phyloP scores from a whole-genome alignment of 1,139 yeast genomes.

The Insectozyma bohioensis region DNA sequence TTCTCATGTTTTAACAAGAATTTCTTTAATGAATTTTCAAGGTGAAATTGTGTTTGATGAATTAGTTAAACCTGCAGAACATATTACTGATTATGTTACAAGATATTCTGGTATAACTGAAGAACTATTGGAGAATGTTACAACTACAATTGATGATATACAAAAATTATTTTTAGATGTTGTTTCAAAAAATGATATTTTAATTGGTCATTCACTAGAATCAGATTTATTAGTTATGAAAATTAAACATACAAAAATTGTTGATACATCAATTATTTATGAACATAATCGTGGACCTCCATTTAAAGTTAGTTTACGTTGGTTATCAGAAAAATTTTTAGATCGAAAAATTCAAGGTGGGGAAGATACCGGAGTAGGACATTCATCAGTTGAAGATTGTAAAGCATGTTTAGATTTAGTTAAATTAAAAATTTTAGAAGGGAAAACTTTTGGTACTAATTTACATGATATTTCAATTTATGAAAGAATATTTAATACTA shows the following conservation, averaged over 20 bases:
- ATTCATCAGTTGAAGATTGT: slow-evolving; percentile 87
- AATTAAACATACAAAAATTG: slow-evolving; percentile 60
- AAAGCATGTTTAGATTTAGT: slow-evolving; percentile 75
- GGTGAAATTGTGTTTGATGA: slow-evolving; percentile 64
- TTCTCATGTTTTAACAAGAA: slow-evolving; percentile 73
- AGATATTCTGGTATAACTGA: slow-evolving; percentile 83
- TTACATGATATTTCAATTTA: slow-evolving; percentile 35
- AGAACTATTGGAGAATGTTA: slow-evolving; percentile 59
- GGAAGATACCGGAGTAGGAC: slow-evolving; percentile 58
- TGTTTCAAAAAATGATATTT: slow-evolving; percentile 48
- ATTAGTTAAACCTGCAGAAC: slow-evolving; percentile 72
- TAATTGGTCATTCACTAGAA: slow-evolving; percentile 75
- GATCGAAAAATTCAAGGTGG: slow-evolving; percentile 60
- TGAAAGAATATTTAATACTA: slow-evolving; percentile 20
- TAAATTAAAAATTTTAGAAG: slow-evolving; percentile 65
- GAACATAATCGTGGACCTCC: slow-evolving; percentile 83
- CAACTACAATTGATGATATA: slow-evolving; percentile 65
- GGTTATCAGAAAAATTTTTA: slow-evolving; percentile 59
- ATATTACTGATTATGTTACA: slow-evolving; percentile 78
- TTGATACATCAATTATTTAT: slow-evolving; percentile 65
- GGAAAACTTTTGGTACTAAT: slow-evolving; percentile 61
- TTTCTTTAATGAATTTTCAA: slow-evolving; percentile 68
- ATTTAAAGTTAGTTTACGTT: slow-evolving; percentile 71
- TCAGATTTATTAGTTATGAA: slow-evolving; percentile 63
- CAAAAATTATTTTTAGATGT: slow-evolving; percentile 52